These are phyloP conservation scores for Anthostomella pinea DNA, from an alignment of 2,329 filamentous ascomycete species.

Conservation along the genomic window DNA sequence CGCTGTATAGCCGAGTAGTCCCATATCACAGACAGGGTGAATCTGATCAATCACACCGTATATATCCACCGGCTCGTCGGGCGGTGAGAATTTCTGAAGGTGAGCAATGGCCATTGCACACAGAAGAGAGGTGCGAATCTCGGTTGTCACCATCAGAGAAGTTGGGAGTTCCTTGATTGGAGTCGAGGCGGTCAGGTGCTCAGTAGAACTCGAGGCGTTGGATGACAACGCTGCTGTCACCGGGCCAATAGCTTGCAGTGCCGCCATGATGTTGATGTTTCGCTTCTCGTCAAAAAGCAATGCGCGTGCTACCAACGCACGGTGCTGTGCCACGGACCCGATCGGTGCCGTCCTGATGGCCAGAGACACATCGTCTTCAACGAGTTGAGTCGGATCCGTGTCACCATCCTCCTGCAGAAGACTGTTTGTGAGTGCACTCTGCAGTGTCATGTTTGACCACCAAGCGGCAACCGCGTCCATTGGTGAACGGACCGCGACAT, in stretches of 20 bases:
- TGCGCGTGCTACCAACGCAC: conserved; percentile 58
- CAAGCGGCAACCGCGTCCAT: conserved; percentile 89
- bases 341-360: conserved; percentile 74
- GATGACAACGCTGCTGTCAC: conserved; percentile 34
- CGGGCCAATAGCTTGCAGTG: conserved; percentile 51
- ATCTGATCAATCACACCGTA: conserved; percentile 49
- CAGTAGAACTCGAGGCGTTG: conserved; percentile 16
- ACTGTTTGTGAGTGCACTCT: conserved; percentile 63
- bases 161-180: conserved; percentile 47
- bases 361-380: conserved; percentile 55
- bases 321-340: conserved; percentile 67
- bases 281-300: conserved; percentile 54
- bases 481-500: conserved; percentile 79
- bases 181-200: conserved; percentile 22
- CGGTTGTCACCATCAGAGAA: conserved; percentile 43
- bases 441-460: conserved; percentile 76
- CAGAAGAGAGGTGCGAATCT: conserved; percentile 55
- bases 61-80: conserved; percentile 43
- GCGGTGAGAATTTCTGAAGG: conserved; percentile 43
- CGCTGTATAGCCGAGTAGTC: conserved; percentile 58
- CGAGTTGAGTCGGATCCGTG: conserved; percentile 34
- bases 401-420: conserved; percentile 53
- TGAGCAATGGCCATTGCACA: conserved; percentile 62
- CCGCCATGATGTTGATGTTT: conserved; percentile 54
- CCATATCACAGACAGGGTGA: conserved; percentile 41